Conservation (phyloP, 805 yeast species). For the Starmerella potacharoeniae region DNA sequence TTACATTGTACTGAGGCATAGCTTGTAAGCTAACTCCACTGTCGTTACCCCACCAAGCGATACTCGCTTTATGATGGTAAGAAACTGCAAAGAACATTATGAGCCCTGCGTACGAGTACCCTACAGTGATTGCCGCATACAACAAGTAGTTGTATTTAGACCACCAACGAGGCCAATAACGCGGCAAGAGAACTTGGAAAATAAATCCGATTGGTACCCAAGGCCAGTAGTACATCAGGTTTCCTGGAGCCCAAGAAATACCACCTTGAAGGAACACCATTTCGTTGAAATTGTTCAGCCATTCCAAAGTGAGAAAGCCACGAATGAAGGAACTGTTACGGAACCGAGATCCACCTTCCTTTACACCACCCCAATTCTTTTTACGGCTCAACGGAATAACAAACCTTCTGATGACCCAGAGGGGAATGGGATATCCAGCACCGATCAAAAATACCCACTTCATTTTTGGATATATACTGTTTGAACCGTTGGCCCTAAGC, state of each 20-base stretch:
- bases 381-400: slow-evolving; percentile 20
- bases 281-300: slow-evolving; percentile 33
- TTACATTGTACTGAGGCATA: neutral
- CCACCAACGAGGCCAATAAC: slow-evolving; percentile 46
- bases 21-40: slow-evolving; percentile 8
- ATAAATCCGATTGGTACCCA: slow-evolving; percentile 27
- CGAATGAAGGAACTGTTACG: slow-evolving; percentile 12
- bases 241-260: slow-evolving; percentile 30
- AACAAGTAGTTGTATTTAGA: slow-evolving; percentile 40
- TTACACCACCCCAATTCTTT: slow-evolving; percentile 5
- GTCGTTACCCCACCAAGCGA: slow-evolving; percentile 62
- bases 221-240: slow-evolving; percentile 21
- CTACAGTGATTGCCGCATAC: slow-evolving; percentile 47
- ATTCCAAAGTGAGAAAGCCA: slow-evolving; percentile 22
- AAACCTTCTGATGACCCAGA: slow-evolving; percentile 52
- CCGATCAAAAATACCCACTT: slow-evolving; percentile 40
- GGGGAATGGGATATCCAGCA: slow-evolving; percentile 46
- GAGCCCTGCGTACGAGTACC: slow-evolving; percentile 50
- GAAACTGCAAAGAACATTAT: slow-evolving; percentile 45
- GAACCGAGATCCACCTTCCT: slow-evolving; percentile 11
- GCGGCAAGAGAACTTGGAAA: slow-evolving; percentile 39
- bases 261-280: slow-evolving; percentile 36
- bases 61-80: slow-evolving; percentile 31
- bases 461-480: slow-evolving; percentile 21
- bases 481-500: neutral